Evolutionary conservation across 345 rosid species (phyloP), one percentile per base, ranked within the genome.

Genomic region (Alliaria petiolata): DNA sequence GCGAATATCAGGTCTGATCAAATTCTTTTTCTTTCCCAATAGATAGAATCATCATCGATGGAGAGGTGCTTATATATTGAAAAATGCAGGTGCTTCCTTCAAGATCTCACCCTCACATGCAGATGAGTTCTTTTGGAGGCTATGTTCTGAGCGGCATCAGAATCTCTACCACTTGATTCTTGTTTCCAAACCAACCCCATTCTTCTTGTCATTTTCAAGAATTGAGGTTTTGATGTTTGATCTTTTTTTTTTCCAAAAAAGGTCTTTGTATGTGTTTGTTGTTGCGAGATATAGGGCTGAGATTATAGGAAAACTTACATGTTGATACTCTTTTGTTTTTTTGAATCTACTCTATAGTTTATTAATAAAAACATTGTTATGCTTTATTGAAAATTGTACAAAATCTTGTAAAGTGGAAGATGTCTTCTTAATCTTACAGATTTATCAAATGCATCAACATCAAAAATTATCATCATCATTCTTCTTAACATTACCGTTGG

Each of bases 41-140:
- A 0, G 0, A 1, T 2, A 7, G 3, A n/a, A n/a, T n/a, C n/a
- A 26, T 47, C 30, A 35, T 46, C 9, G 25, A 10, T 3, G 5
- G 0, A 26, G 31, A 15, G 19, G 39, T 38, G 31, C 39, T 60
- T 5, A 49, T 53, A 63, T 53, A 20, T 53, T 2, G 22, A 26
- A n/a, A 65, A 38, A 43, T 57, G 42, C 77, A 90, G 96, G 97
- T 93, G 61, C 95, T 91, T 74, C 96, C 95, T 3, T 91, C 88
- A 4, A 91, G 98, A 82, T 86, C 97, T 47, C 98, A 93, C 72
- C 98, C 97, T 22, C 85, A 79, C 75, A 87, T 91, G 98, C 96
- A 87, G 74, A 91, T 93, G 97, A 89, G 86, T 69, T 84, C 91
- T 28, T 83, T 78, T 42, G 95, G 96, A 17, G 98, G 97, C 14